Percentiles rank a stretch among this genome's conserved stretches.
These are phyloP conservation scores for Candida ipomoeae DNA, from an alignment of 805 yeast genomes.

Conservation along the genomic window DNA sequence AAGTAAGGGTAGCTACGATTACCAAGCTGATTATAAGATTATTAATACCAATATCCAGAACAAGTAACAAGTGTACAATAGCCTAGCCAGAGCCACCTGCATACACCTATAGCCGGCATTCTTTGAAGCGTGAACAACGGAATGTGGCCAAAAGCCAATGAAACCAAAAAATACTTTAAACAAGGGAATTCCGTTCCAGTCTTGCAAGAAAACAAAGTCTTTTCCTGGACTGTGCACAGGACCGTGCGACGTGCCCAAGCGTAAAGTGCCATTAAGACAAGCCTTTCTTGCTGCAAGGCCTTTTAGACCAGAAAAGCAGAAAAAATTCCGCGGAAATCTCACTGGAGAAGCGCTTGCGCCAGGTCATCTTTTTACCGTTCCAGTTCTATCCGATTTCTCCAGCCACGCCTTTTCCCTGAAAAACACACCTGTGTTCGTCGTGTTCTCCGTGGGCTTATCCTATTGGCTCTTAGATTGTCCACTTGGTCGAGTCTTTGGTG, in stretches of 20 bases:
- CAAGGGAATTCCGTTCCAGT: too few species aligned
- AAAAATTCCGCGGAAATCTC: slow-evolving; percentile 1
- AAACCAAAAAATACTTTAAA: too few species aligned
- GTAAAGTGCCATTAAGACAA: too few species aligned
- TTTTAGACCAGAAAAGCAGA: not conserved
- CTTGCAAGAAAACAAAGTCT: not conserved
- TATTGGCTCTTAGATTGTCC: not conserved
- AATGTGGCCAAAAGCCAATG: too few species aligned
- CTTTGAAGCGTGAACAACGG: too few species aligned
- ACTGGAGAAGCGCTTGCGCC: not conserved
- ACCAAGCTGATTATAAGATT: too few species aligned
- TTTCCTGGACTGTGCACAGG: not conserved
- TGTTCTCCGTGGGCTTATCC: not conserved
- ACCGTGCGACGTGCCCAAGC: not conserved
- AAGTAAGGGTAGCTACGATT: too few species aligned
- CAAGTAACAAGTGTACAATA: too few species aligned
- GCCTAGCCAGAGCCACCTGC: too few species aligned
- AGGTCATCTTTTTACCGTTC: slow-evolving; percentile 1
- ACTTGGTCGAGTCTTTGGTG: not conserved
- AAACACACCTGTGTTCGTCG: slow-evolving; percentile 1
- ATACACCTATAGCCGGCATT: too few species aligned
- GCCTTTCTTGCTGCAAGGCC: not conserved
- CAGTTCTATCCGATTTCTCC: not conserved
- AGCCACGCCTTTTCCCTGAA: not conserved
- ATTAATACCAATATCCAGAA: too few species aligned